These are phyloP conservation scores for Rheum nobile DNA, from an alignment of 148 eudicot species.

Conservation along the genomic window DNA sequence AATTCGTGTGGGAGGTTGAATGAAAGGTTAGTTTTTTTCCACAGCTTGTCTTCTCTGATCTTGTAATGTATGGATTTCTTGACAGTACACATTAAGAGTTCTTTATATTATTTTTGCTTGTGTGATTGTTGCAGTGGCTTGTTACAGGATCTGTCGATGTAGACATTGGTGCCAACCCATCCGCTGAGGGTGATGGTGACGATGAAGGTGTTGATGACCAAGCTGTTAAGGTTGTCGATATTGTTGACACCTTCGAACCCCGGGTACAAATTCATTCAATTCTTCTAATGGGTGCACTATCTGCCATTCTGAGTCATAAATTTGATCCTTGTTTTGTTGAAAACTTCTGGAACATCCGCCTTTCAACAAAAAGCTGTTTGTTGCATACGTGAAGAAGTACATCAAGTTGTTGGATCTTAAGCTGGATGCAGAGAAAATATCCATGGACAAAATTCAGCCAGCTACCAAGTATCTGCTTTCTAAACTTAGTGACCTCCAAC, in stretches of 20 bases:
- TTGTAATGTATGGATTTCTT: neutral
- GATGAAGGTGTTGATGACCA: constrained; percentile 62
- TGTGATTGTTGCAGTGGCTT: constrained; percentile 51
- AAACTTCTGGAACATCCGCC: constrained; percentile 44
- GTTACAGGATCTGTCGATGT: constrained; percentile 60
- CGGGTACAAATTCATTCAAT: constrained; percentile 24
- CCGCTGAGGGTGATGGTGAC: constrained; percentile 76
- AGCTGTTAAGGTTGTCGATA: constrained; percentile 50
- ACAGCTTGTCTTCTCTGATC: neutral
- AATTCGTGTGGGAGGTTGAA: constrained; percentile 95
- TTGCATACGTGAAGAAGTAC: constrained; percentile 41
- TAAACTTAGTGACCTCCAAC: constrained; percentile 56
- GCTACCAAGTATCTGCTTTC: constrained; percentile 47
- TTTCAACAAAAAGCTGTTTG: constrained; percentile 52
- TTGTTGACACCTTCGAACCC: constrained; percentile 64
- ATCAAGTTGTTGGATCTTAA: constrained; percentile 44
- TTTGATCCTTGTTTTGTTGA: neutral
- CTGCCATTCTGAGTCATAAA: neutral
- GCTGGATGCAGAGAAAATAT: constrained; percentile 35
- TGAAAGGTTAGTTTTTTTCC: constrained; percentile 42
- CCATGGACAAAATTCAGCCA: constrained; percentile 36
- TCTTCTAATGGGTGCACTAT: neutral
- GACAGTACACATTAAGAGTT: no score
- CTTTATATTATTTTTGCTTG: neutral
- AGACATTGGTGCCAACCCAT: constrained; percentile 88